These are phyloP conservation scores for Penicillium sp. DNA, from an alignment of 2,329 filamentous ascomycete genomes.

Conservation along the genomic window DNA sequence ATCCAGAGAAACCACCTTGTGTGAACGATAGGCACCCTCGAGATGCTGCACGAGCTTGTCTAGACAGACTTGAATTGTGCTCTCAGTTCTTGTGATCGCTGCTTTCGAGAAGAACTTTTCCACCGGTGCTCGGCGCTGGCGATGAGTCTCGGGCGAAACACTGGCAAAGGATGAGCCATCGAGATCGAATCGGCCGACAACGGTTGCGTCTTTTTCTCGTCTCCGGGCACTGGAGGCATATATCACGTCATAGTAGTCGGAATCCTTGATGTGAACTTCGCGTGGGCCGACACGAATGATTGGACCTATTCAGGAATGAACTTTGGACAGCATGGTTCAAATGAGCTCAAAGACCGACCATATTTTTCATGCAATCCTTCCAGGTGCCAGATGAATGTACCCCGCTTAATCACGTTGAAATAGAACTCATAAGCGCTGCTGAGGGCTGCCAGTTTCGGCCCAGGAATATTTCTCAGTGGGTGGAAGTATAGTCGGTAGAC, in stretches of 20 bases:
- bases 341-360: conserved; percentile 35
- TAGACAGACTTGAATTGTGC: conserved; percentile 9
- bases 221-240: conserved; percentile 33
- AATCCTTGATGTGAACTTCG: conserved; percentile 42
- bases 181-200: conserved; percentile 22
- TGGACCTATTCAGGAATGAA: conserved; percentile 27
- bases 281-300: conserved; percentile 41
- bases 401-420: conserved; percentile 38
- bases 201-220: conserved; percentile 33
- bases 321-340: neutral
- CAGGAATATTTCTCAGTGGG: conserved; percentile 39
- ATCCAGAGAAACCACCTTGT: conserved; percentile 24
- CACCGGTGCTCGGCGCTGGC: conserved; percentile 22
- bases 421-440: conserved; percentile 41
- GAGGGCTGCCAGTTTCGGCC: conserved; percentile 38
- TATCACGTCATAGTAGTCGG: conserved; percentile 39
- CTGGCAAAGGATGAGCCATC: conserved; percentile 21
- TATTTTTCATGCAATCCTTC: conserved; percentile 41
- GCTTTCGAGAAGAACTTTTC: conserved; percentile 31
- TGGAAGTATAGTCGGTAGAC: conserved; percentile 41
- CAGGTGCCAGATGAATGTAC: conserved; percentile 41
- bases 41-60: conserved; percentile 18
- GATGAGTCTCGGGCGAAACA: conserved; percentile 24
- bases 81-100: conserved; percentile 19
- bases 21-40: conserved; percentile 9